Evolutionary conservation across 768 basidiomycete genomes (phyloP), one percentile per base, ranked within the genome.

Genomic region (Russula dissimulans): DNA sequence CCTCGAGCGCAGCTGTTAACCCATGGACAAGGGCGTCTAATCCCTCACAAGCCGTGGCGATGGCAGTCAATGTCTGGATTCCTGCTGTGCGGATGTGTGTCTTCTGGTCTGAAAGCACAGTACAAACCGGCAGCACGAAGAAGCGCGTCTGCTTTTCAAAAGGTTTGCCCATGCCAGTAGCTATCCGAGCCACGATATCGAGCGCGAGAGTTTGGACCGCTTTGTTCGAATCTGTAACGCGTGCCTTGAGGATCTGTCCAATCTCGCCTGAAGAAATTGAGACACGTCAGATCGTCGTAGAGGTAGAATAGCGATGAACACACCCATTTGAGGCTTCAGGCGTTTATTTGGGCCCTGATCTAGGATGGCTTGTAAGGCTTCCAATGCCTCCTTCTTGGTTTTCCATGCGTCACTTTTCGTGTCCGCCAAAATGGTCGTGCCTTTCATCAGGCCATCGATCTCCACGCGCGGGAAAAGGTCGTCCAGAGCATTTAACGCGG

Each of bases 401-500:
- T 98, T 98, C 95, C 95, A 99, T 0, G 92, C 86, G 64, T 95
- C 95, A 66, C 86, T 95, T 75, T 91, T 94, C 10, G 86, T 79
- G 67, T 93, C 91, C 2, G 84, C 78, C 15, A 97, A 73, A 49
- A 95, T 87, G 5, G 85, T 84, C 0, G 91, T 91, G 26, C 87
- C 87, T 64, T 87, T 87, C 56, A 98, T 76, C 29, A 99, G 72
- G 56, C 81, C 78, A 65, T 98, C 95, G 43, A 98, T 77, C 67
- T 99, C 97, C 43, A 97, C 89, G 32, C 97, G 84, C 31, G 97
- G 97, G 71, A 97, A 95, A 43, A 99, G 77, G 50, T 97, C 94
- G 65, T 98, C 97, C 64, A 98, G 69, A 11, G 95, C 84, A 71
- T 97, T 92, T 8, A 69, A 75, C 1, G 66, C 69, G 6, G 55